phyloP scores from a whole-genome alignment of 805 yeast species.

The Hanseniaspora guilliermondii region DNA sequence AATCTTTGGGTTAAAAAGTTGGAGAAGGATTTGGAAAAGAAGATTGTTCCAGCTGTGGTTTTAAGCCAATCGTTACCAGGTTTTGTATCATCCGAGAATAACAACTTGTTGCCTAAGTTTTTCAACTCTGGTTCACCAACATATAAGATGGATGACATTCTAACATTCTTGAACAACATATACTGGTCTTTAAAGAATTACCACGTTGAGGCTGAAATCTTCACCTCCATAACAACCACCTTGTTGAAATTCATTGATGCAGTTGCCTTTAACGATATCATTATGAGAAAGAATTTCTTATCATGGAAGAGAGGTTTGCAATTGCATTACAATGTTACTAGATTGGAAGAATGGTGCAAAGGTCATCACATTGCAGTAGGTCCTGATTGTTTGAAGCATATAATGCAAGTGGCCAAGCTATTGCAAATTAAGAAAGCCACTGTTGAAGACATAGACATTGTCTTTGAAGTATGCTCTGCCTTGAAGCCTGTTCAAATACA shows the following conservation, averaged over 20 bases:
- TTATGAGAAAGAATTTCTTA: slow-evolving; percentile 85
- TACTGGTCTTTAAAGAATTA: slow-evolving; percentile 89
- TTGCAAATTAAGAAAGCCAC: slow-evolving; percentile 85
- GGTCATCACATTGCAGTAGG: slow-evolving; percentile 85
- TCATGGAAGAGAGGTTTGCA: slow-evolving; percentile 98
- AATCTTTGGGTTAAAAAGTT: slow-evolving; percentile 95
- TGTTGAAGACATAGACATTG: slow-evolving; percentile 76
- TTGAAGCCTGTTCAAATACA: slow-evolving; percentile 93
- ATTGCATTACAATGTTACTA: slow-evolving; percentile 87
- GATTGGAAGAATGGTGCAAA: slow-evolving; percentile 97
- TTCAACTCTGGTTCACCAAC: slow-evolving; percentile 52
- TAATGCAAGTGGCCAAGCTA: slow-evolving; percentile 85
- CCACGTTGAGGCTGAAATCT: slow-evolving; percentile 72
- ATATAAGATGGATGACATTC: slow-evolving; percentile 87
- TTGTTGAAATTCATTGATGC: slow-evolving; percentile 80
- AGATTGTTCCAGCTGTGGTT: slow-evolving; percentile 89
- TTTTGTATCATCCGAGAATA: slow-evolving; percentile 71
- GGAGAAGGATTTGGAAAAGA: slow-evolving; percentile 80
- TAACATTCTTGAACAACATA: slow-evolving; percentile 77
- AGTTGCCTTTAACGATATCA: slow-evolving; percentile 83
- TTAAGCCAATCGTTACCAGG: slow-evolving; percentile 93
- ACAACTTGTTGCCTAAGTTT: slow-evolving; percentile 71
- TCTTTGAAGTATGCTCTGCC: slow-evolving; percentile 89
- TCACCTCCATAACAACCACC: slow-evolving; percentile 73
- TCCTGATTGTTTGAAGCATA: slow-evolving; percentile 66